Evolutionary conservation across 2,329 filamentous ascomycete species (phyloP).

Genomic region (Calonectria hawksworthii): DNA sequence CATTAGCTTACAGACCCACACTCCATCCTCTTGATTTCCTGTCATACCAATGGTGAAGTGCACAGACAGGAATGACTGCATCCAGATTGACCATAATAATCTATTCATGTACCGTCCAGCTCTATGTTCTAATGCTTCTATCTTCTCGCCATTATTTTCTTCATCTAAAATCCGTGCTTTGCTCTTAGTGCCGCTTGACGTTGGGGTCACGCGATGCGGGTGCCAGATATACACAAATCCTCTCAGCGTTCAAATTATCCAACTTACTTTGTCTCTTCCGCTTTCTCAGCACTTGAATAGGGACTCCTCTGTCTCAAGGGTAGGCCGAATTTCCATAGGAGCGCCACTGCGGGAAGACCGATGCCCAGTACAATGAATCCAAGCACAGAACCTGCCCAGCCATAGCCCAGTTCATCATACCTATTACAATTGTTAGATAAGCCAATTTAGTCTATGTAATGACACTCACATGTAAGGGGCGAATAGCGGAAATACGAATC

Average conservation of each 20-base stretch:
- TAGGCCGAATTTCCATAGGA: neutral
- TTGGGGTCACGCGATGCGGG: no score
- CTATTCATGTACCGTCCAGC: neutral
- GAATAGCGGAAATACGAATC: neutral
- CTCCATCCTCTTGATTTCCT: neutral
- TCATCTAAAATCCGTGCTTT: neutral
- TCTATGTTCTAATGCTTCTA: neutral
- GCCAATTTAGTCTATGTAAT: neutral
- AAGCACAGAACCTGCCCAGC: neutral
- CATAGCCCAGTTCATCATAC: neutral
- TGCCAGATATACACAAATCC: neutral
- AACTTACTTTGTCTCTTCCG: neutral
- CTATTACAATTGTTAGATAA: neutral
- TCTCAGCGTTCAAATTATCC: neutral
- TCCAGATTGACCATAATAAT: neutral
- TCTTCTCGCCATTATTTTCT: neutral
- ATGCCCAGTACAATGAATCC: neutral
- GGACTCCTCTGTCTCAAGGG: neutral
- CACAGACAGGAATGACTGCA: neutral
- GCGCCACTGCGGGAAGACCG: neutral
- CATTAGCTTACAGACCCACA: neutral
- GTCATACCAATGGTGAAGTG: neutral
- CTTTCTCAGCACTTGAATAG: neutral
- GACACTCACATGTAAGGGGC: neutral
- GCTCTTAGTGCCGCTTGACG: neutral